Base-by-base conservation (phyloP, 78 protist genomes). In the Guillardia theta region DNA sequence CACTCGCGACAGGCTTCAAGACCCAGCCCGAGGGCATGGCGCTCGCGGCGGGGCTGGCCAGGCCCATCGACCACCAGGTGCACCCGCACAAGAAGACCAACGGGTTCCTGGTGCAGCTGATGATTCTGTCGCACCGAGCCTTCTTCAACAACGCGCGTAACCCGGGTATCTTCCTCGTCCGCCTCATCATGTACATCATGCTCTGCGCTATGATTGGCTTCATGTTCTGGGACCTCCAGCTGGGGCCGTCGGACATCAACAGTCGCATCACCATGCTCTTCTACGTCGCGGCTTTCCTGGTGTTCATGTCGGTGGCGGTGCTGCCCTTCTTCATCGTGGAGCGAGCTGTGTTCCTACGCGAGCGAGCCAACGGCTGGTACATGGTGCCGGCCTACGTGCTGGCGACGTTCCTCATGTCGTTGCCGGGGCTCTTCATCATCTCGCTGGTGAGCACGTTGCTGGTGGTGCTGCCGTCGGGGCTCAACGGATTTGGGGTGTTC, bases 231-330 rank as follows among this genome's bases (percentile, higher is more conserved):
- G 70, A 30, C 6, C 6, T 58, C 27, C 21, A 58, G 70, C 3
- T 9, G 39, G 70, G 70, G 70, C 70, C 70, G 39, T 27, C 39
- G 39, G 70, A 58, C 70, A 6, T 58, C 27, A 30, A 27, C 6
- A 58, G 70, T 30, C 70, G 70, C 70, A 30, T 58, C 27, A 27
- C 70, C 27, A 24, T 58, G 39, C 70, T 58, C 70, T 58, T 58
- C 70, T 58, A 58, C 6, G 70, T 58, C 70, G 70, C 70, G 27
- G 88, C 88, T 19, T 80, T 80, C 33, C 44, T 80, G 88, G 88
- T 80, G 43, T 80, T 80, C 47, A 80, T 80, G 88, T 44, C 54
- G 54, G 88, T 80, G 88, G 88, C 88, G 21, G 88, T 80, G 88
- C 88, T 80, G 8, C 88, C 88, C 88, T 80, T 80, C 88, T 80